These are phyloP conservation scores for Metschnikowia koreensis DNA, from an alignment of 805 yeast species.

Conservation along the genomic window DNA sequence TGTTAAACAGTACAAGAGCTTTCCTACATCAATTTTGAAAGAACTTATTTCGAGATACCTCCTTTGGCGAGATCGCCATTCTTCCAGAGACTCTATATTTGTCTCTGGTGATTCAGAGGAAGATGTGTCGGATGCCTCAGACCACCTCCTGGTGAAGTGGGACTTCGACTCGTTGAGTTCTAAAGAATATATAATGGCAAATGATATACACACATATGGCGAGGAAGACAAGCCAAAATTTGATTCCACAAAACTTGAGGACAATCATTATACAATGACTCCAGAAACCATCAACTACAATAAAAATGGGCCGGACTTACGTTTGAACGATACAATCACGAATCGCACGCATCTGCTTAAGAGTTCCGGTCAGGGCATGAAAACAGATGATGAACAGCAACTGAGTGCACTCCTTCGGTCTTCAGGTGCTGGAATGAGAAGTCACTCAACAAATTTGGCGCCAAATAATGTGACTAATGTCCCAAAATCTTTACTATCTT, in stretches of 20 bases:
- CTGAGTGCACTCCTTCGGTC: not conserved
- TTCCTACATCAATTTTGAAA: conserved; percentile 59
- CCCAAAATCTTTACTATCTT: conserved; percentile 16
- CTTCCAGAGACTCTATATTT: conserved; percentile 52
- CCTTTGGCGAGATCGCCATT: conserved; percentile 69
- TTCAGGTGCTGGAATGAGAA: not conserved
- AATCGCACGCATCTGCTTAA: conserved; percentile 16
- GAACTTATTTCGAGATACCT: conserved; percentile 75
- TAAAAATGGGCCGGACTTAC: conserved; percentile 2
- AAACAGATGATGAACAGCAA: conserved; percentile 2
- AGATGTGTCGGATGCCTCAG: conserved; percentile 16
- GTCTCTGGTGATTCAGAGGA: conserved; percentile 19
- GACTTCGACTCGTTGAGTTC: conserved; percentile 83
- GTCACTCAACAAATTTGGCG: conserved; percentile 4
- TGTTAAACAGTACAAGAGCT: conserved; percentile 57
- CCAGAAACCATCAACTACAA: conserved; percentile 18
- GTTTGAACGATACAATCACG: conserved; percentile 27
- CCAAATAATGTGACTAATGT: conserved; percentile 5
- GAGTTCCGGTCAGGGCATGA: not conserved
- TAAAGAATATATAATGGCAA: conserved; percentile 69
- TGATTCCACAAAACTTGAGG: conserved; percentile 23
- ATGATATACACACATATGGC: conserved; percentile 48
- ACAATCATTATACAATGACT: conserved; percentile 29
- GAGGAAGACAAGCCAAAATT: conserved; percentile 29
- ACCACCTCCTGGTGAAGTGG: conserved; percentile 63